Base-by-base conservation (phyloP, 1,139 yeast species). In the Suhomyces choctaworum region DNA sequence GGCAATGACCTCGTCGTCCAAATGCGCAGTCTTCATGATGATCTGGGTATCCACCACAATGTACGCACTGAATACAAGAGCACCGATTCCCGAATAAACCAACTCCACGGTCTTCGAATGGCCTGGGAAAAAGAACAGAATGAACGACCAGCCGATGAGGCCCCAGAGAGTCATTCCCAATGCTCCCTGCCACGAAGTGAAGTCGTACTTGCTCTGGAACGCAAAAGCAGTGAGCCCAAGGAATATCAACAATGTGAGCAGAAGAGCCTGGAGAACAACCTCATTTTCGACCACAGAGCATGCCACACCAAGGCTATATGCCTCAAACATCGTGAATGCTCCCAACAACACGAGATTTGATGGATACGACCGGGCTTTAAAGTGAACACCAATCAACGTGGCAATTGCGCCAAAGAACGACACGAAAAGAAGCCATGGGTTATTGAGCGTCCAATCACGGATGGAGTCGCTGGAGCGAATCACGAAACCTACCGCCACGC, bases 1-100 rank as follows among this genome's bases (percentile, higher is more conserved):
- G 33, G 95, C 88, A 19, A 84, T 78, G 13, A 90, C 74, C 50
- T 87, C 95, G 50, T 89, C 96, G 47, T 86, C 96, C 42, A 94
- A 82, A 53, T 84, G 85, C 50, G 76, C 83, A 40, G 81, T 82
- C 52, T 86, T 83, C 78, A 88, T 74, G 35, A 92, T 76, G 45
- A 78, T 62, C 61, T 88, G 96, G 17, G 96, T 88, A 58, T 88
- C 96, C 34, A 87, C 78, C 38, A 88, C 62, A 37, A 88, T 76
- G 56, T 84, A 88, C 7, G 81, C 75, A 15, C 84, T 70, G 60
- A 88, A 89, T 5, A 88, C 63, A 24, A 82, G 52, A 4, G 95
- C 92, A 11, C 95, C 96, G 31, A 82, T 56, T 38, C 80, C 76
- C 25, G 90, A 77, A 62, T 84, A 87, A 4, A 80, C 62, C 47